These are phyloP conservation scores for Carex myosuroides DNA, from an alignment of 176 grass and related monocot genomes.

Conservation along the genomic window DNA sequence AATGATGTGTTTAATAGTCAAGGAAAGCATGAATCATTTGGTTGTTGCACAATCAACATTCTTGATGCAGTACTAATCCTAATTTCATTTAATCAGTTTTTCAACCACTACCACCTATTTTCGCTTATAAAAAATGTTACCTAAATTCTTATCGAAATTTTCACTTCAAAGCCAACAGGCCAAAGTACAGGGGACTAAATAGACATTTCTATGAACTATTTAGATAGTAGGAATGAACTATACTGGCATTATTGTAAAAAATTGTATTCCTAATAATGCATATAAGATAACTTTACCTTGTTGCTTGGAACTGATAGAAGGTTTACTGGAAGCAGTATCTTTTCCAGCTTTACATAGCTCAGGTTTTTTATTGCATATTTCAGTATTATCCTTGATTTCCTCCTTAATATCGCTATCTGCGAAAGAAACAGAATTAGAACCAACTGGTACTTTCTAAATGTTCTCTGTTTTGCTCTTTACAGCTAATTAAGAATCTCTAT, in stretches of 20 bases:
- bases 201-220: background rate
- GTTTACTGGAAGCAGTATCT: constrained; percentile 3
- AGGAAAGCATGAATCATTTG: too few species aligned
- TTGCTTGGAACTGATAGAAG: background rate
- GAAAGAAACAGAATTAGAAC: background rate
- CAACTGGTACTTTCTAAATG: background rate
- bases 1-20: background rate
- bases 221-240: background rate
- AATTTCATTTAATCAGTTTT: background rate
- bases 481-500: background rate
- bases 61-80: background rate
- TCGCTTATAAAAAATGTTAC: background rate
- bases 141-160: background rate
- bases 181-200: background rate
- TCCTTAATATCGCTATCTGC: background rate
- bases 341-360: constrained; percentile 6
- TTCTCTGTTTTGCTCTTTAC: background rate
- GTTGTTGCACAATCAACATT: background rate
- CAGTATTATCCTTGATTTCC: background rate
- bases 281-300: background rate
- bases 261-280: background rate
- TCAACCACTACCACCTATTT: background rate
- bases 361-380: constrained; percentile 6
- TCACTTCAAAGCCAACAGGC: background rate
- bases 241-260: background rate